Percentiles rank a stretch among this genome's conserved stretches.
These are phyloP conservation scores for Solanum clarkiae DNA, from an alignment of 257 asterid genomes.

Conservation along the genomic window DNA sequence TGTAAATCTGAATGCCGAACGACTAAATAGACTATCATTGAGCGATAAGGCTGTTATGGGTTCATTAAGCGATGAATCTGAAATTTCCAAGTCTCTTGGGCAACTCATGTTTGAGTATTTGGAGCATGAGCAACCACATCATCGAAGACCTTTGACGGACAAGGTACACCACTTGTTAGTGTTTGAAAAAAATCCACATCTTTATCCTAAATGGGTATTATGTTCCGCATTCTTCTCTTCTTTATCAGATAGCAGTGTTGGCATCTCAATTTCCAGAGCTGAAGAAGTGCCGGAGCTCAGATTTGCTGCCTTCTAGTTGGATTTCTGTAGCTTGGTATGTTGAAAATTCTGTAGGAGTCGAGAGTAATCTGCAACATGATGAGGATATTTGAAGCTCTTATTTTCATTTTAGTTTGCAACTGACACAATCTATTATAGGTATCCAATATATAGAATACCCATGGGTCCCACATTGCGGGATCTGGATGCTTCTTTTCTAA, in stretches of 20 bases:
- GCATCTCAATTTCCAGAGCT: constrained; percentile 52
- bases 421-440: constrained; percentile 35
- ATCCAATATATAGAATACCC: constrained; percentile 35
- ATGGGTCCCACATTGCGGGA: constrained; percentile 21
- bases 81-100: constrained; percentile 18
- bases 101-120: constrained; percentile 39
- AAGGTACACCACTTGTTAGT: constrained; percentile 29
- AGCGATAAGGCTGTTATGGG: constrained; percentile 15
- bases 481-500: constrained; percentile 23
- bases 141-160: constrained; percentile 54
- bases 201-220: background rate
- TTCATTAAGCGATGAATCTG: constrained; percentile 29
- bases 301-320: constrained; percentile 84
- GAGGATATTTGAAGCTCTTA: background rate
- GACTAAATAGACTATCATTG: constrained; percentile 14
- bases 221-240: constrained; percentile 3
- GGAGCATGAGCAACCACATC: constrained; percentile 53
- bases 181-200: background rate
- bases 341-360: background rate
- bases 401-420: constrained; percentile 1
- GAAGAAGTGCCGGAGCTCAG: constrained; percentile 54
- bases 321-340: constrained; percentile 79
- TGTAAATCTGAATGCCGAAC: constrained; percentile 11
- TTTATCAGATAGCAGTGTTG: constrained; percentile 48
- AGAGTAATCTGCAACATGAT: background rate